Base-by-base conservation (phyloP, 2,329 filamentous ascomycete species). In the Nemania abortiva region DNA sequence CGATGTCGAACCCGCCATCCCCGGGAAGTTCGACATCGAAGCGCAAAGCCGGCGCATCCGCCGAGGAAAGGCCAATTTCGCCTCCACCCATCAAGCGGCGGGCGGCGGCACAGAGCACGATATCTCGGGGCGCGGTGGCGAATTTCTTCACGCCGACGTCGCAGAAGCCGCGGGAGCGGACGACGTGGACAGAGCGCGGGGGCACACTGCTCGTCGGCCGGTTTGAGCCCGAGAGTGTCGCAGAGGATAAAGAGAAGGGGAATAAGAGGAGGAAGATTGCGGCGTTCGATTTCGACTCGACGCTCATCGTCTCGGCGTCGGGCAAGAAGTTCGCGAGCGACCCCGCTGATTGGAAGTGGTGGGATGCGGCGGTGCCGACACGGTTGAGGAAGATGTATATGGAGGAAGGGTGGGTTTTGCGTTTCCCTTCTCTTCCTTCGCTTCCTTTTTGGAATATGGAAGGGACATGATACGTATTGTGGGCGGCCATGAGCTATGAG, bases 331-430 rank as follows among this genome's bases (percentile, higher is more conserved):
- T 95, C 76, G 86, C 89, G 2, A 86, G 87, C 60, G 88, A 90
- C 72, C 88, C 90, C 0, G 84, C 85, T 3, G 95, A 98, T 78
- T 99, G 96, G 96, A 94, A 93, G 79, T 99, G 96, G 96, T 98
- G 94, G 94, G 84, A 97, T 78, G 74, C 81, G 15, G 85, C 82
- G 20, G 92, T 98, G 0, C 93, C 94, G 0, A 81, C 80, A 0
- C 88, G 83, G 61, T 79, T 99, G 20, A 88, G 86, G 72, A 83
- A 90, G 68, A 84, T 98, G 1, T 87, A 93, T 75, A 72, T 81
- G 6, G 83, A 88, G 11, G 88, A 96, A 73, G 93, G 90, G 87
- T 92, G 81, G 54, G 81, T 50, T 55, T 20, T 5, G 4, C 15
- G 1, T 53, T 9, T 27, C 20, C 15, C 3, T 18, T 24, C 2